Conservation (phyloP, 2,329 filamentous ascomycete genomes). For the Cercospora beticola region DNA sequence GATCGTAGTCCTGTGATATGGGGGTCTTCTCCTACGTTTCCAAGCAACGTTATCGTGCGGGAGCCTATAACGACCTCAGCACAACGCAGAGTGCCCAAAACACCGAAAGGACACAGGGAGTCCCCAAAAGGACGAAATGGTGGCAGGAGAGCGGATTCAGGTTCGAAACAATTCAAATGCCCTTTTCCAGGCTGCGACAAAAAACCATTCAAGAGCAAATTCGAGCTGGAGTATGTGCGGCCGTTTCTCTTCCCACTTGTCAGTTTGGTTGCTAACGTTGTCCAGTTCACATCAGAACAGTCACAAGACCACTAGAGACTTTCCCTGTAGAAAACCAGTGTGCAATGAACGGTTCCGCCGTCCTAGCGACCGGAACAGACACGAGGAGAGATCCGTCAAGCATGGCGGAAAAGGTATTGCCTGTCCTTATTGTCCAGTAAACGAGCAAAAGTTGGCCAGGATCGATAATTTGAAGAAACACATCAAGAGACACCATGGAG, state of each 20-base stretch:
- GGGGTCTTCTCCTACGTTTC: background rate
- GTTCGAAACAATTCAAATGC: background rate
- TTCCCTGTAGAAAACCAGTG: background rate
- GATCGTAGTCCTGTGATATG: background rate
- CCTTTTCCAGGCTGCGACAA: background rate
- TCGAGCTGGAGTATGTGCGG: background rate
- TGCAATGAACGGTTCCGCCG: background rate
- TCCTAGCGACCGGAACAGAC: background rate
- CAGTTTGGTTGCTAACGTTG: background rate
- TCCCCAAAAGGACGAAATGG: background rate
- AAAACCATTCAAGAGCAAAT: background rate
- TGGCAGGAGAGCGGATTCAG: background rate
- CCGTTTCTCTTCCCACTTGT: background rate
- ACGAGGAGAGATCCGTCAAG: background rate
- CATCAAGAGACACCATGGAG: background rate
- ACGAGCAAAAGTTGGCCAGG: background rate
- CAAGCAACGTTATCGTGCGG: background rate
- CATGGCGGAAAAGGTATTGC: background rate
- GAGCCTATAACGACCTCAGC: background rate
- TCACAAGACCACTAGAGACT: background rate
- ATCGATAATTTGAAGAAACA: background rate
- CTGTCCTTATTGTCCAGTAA: background rate
- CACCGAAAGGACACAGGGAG: background rate
- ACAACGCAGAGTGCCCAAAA: background rate
- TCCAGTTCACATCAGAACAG: background rate